Evolutionary conservation across 805 yeast species (phyloP), one percentile per base, ranked within the genome.

Genomic region (Metschnikowia lochheadii): DNA sequence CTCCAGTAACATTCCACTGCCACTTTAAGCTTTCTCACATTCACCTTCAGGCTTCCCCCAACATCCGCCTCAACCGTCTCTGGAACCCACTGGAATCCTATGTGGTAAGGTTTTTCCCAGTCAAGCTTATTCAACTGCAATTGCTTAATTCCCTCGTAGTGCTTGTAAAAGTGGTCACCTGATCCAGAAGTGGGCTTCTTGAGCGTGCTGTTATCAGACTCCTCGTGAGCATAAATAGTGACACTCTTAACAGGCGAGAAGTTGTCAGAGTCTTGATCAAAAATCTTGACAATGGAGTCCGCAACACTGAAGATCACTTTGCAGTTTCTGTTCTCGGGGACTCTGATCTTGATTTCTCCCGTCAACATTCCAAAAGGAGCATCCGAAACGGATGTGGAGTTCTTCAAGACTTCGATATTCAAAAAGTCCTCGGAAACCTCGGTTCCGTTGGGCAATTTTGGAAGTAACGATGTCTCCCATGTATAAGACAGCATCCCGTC

Each of bases 51-150:
- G 36, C 63, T 68, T 40, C 74, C 82, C 11, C 39, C 40, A 36
- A 31, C 26, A 5, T 44, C 46, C 14, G 46, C 34, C 20, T 44
- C 46, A 4, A 26, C 46, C 5, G 46, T 36, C 48, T 76, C 76
- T 4, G 95, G 95, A 33, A 85, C 70, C 96, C 96, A 89, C 61
- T 87, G 87, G 45, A 89, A 57, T 2, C 84, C 87, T 40, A 89
- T 52, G 55, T 78, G 87, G 60, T 80, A 85, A 1, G 72, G 59
- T 45, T 74, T 73, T 5, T 77, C 70, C 83, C 89, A 84, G 57
- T 77, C 74, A 26, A 85, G 66, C 61, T 85, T 87, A 65, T 85
- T 87, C 50, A 89, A 61, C 47, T 80, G 81, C 5, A 87, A 59
- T 52, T 77, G 76, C 54, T 83, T 82, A 47, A 89, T 85, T 14